Evolutionary conservation across 805 yeast genomes (phyloP).

Genomic region (Trichomonascus vanleenenianus): DNA sequence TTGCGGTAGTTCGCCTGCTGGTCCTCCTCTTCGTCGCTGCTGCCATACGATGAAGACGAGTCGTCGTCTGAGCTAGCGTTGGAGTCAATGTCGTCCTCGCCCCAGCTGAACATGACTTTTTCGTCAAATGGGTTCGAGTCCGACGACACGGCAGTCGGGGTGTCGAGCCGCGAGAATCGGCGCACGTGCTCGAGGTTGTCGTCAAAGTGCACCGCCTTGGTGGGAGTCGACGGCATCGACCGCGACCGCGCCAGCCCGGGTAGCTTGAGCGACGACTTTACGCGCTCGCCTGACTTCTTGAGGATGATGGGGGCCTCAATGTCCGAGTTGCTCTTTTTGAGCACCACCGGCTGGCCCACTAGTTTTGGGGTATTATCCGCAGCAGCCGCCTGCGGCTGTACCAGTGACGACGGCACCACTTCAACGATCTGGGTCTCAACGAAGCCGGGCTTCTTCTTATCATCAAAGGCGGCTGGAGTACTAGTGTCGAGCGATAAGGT

Average conservation of each 20-base stretch:
- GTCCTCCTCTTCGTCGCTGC: slow-evolving; percentile 20
- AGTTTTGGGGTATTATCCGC: too few species aligned
- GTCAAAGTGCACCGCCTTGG: slow-evolving; percentile 78
- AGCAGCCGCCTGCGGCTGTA: too few species aligned
- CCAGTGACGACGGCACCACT: too few species aligned
- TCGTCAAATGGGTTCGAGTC: slow-evolving; percentile 49
- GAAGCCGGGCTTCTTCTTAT: too few species aligned
- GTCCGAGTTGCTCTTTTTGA: too few species aligned
- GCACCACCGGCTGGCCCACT: too few species aligned
- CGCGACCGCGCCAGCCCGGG: slow-evolving; percentile 29
- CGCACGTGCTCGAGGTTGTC: slow-evolving; percentile 50
- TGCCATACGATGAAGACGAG: slow-evolving; percentile 11
- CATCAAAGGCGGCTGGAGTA: too few species aligned
- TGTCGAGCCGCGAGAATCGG: slow-evolving; percentile 64
- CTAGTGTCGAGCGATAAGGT: slow-evolving; percentile 1
- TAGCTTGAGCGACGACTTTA: slow-evolving; percentile 60
- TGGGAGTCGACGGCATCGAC: slow-evolving; percentile 37
- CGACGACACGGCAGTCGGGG: slow-evolving; percentile 70
- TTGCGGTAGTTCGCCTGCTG: slow-evolving; percentile 8
- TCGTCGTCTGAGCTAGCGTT: slow-evolving; percentile 24
- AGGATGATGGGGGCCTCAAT: slow-evolving; percentile 40
- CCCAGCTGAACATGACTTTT: slow-evolving; percentile 21
- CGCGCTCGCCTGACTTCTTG: slow-evolving; percentile 83
- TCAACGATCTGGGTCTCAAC: too few species aligned
- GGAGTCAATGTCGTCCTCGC: slow-evolving; percentile 24